A percentile compares a stretch with the other conserved stretches of the same genome.
These are phyloP conservation scores for Psilocybe mexicana DNA, from an alignment of 1,284 basidiomycete genomes.

Conservation along the genomic window DNA sequence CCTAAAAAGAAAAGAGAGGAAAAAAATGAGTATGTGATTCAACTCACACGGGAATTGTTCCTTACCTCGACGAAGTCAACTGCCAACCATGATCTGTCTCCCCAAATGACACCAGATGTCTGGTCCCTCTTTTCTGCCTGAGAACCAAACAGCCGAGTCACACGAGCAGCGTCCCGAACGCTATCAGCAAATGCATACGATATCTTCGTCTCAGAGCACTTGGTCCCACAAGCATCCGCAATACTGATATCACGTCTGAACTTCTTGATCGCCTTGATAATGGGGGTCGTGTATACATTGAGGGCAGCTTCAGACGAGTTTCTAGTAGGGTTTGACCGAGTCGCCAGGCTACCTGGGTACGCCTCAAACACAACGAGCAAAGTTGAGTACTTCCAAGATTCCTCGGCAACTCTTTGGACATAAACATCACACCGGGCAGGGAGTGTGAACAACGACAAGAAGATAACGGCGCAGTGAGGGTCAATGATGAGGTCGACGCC, in stretches of 20 bases:
- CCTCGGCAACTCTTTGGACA: slow-evolving; percentile 36
- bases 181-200: slow-evolving; percentile 60
- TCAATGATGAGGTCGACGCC: slow-evolving; percentile 62
- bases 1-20: slow-evolving; percentile 16
- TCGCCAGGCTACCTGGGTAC: slow-evolving; percentile 48
- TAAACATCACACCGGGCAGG: slow-evolving; percentile 49
- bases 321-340: slow-evolving; percentile 21
- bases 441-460: slow-evolving; percentile 56
- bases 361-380: slow-evolving; percentile 67
- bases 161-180: slow-evolving; percentile 56
- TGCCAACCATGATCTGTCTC: slow-evolving; percentile 57
- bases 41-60: too few relatives aligned
- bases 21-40: background rate
- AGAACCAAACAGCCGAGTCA: slow-evolving; percentile 58
- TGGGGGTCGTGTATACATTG: slow-evolving; percentile 59
- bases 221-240: slow-evolving; percentile 54
- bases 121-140: slow-evolving; percentile 44
- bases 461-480: slow-evolving; percentile 55
- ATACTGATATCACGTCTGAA: slow-evolving; percentile 62
- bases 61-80: slow-evolving; percentile 54
- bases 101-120: slow-evolving; percentile 54
- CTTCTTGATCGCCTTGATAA: slow-evolving; percentile 64
- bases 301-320: slow-evolving; percentile 22
- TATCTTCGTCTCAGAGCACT: slow-evolving; percentile 41
- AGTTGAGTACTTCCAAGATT: slow-evolving; percentile 60